Conservation (phyloP, 345 rosid genomes). For the Lumnitzera littorea region DNA sequence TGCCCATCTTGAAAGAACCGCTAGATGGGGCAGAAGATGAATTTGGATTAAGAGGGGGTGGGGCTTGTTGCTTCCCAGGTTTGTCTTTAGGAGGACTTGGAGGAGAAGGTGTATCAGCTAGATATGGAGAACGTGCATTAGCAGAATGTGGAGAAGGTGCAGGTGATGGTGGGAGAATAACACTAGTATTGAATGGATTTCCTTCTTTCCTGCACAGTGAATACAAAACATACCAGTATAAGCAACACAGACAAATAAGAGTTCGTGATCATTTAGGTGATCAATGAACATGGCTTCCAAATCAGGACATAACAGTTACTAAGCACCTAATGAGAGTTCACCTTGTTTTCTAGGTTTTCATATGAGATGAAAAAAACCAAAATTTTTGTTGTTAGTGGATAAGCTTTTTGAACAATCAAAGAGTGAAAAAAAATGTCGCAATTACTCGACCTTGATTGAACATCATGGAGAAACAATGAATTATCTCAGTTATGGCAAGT, state of each 20-base stretch:
- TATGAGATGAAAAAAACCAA: too few relatives aligned
- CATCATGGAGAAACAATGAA: too few relatives aligned
- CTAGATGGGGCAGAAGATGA: conserved; percentile 31
- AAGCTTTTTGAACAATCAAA: too few relatives aligned
- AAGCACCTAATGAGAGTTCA: too few relatives aligned
- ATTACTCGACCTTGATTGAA: too few relatives aligned
- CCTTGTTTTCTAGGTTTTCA: too few relatives aligned
- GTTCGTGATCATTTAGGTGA: too few relatives aligned
- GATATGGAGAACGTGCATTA: conserved; percentile 38
- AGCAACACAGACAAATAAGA: not conserved
- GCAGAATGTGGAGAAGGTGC: conserved; percentile 40
- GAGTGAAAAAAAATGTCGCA: too few relatives aligned
- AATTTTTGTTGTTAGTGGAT: too few relatives aligned
- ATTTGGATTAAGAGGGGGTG: conserved; percentile 17
- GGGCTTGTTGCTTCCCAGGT: conserved; percentile 8
- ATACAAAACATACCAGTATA: not conserved
- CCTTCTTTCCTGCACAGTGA: conserved; percentile 69
- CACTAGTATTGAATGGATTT: conserved; percentile 81
- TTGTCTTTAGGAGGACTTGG: conserved; percentile 6
- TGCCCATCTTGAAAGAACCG: conserved; percentile 29
- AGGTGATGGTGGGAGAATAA: conserved; percentile 55
- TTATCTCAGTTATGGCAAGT: too few relatives aligned
- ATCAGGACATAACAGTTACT: too few relatives aligned
- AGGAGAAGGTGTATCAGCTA: conserved; percentile 26
- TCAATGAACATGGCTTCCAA: too few relatives aligned